Evolutionary conservation across 1,284 basidiomycete species (phyloP), one percentile per base, ranked within the genome.

Genomic region (Rhodotorula sp.): DNA sequence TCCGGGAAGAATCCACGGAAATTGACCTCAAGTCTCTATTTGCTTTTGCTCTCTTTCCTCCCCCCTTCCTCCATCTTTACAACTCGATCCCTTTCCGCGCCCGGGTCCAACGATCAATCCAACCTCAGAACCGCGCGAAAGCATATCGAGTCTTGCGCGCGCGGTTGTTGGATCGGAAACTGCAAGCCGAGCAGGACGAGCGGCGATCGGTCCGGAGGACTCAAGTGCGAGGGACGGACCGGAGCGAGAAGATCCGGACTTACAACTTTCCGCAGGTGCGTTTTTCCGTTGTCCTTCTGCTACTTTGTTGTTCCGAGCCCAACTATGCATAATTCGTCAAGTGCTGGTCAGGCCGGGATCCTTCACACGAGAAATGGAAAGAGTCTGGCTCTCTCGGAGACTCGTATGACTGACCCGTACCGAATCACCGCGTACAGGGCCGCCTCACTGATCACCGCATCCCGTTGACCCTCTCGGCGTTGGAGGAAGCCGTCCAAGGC

Each of bases 381-480:
- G 20, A 45, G 22, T 33, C 33, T 58, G n/a, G 33, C 24, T 30
- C 10, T 22, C 17, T 33, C 30, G 1, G 22, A 12, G 37, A 1
- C 12, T 42, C 37, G 37, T 12, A 42, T 42, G 8, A 42, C 37
- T 42, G 37, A 42, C 37, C 37, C 10, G 0, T 12, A 2, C 37
- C 10, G 4, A 8, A 14, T 29, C 45, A 5, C 26, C 7, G 2
- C 5, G 2, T 22, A 45, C 66, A 94, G 89, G 91, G 93, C 77
- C 88, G 93, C 24, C 87, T 96, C 15, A 96, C 94, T 4, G 94
- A 96, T 79, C 94, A 96, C 78, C 86, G 94, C 0, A 87, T 95
- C 64, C 90, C 90, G 3, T 79, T 92, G 45, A 89, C 89, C 2
- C 77, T 92, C 33, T 89, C 86, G 78, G 91, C 91, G 68, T 82